Base-by-base conservation (phyloP, 2,329 filamentous ascomycete genomes). In the Gnomoniopsis sp. region DNA sequence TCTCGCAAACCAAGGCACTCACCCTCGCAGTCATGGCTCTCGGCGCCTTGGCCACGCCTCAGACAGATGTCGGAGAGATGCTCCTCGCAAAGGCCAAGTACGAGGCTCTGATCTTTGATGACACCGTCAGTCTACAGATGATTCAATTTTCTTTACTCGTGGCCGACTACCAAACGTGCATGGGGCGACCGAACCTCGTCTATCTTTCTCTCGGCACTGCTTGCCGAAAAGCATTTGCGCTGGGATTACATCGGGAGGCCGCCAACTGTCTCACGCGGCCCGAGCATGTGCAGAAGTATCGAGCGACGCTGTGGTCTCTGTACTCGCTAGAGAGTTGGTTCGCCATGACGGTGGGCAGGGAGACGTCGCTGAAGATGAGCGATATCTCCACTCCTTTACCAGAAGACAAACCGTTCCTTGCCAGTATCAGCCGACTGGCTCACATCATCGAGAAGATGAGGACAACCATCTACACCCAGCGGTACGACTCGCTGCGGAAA, bases 81-180 rank as follows among this genome's bases (percentile, higher is more conserved):
- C 55, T 70, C 2, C 62, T 68, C 30, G 60, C 60, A 8, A 62
- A 65, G 47, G 67, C 69, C 30, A 68, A 69, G 48, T 63, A 61
- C 11, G 64, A 67, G 41, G 67, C 64, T 1, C 48, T 62, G 2
- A 48, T 65, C 3, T 70, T 65, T 36, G 68, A 70, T 30, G 69
- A 70, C 23, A 65, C 65, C 6, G 69, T 70, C n/a, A 70, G 66
- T 6, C 54, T 70, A n/a, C 63, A 65, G 3, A 70, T 70, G 67
- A 65, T 70, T 3, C 69, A 70, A 46, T 65, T 67, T 36, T 69
- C 67, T 0, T 55, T 70, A 12, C 53, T 70, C 4, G 33, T 67
- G 22, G 63, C 68, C 6, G 63, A 67, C 14, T 70, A 70, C 43
- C 68, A 70, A 34, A 60, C 60, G 19, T 64, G 66, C 46, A 68